These are phyloP conservation scores for Pseudotsuga menziesii DNA, from an alignment of 75 land plant genomes.

Conservation along the genomic window DNA sequence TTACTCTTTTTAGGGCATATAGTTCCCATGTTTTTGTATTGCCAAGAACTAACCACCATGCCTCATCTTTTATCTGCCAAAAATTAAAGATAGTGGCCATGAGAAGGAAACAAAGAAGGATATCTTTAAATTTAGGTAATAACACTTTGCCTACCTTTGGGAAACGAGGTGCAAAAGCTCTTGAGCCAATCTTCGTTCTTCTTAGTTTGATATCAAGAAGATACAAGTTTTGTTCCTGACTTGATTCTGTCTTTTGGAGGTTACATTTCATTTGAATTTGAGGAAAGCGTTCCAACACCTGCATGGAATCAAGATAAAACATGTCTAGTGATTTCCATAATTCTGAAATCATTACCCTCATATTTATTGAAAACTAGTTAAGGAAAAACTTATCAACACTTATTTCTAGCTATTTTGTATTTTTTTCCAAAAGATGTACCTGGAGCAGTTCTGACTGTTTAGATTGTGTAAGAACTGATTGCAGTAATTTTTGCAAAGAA, in stretches of 20 bases:
- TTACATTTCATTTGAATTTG: slow-evolving; percentile 47
- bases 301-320: background rate
- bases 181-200: slow-evolving; percentile 27
- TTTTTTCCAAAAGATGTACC: background rate
- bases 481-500: slow-evolving; percentile 38
- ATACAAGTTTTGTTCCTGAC: background rate
- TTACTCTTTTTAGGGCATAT: slow-evolving; percentile 79
- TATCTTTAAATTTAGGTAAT: background rate
- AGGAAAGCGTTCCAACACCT: slow-evolving; percentile 67
- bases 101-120: background rate
- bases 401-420: background rate
- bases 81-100: background rate
- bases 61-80: slow-evolving; percentile 88
- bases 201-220: slow-evolving; percentile 50
- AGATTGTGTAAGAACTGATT: slow-evolving; percentile 12
- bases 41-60: slow-evolving; percentile 93
- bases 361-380: background rate
- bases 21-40: slow-evolving; percentile 70
- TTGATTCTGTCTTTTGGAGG: slow-evolving; percentile 27
- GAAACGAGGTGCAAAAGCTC: slow-evolving; percentile 80
- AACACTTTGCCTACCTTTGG: slow-evolving; percentile 59
- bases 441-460: slow-evolving; percentile 9
- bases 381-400: background rate
- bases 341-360: background rate
- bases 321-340: too few relatives aligned